Base-by-base conservation (phyloP, 2,329 filamentous ascomycete genomes). In the Ilyonectria sp. region DNA sequence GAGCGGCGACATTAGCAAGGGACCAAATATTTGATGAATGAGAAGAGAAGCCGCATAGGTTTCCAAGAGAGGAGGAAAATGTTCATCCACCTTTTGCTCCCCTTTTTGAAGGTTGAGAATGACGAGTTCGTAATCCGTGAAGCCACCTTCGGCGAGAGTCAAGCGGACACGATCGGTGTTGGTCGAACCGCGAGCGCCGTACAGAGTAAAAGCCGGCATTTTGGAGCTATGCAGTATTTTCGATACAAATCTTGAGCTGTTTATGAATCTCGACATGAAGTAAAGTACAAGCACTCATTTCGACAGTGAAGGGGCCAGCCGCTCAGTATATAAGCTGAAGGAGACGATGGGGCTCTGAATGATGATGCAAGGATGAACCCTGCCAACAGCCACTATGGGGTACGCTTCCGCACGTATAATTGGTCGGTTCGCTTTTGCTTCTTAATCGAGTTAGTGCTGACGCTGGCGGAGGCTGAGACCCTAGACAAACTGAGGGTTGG, bases 131-230 rank as follows among this genome's bases (percentile, higher is more conserved):
- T 81, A 84, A 68, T 84, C 80, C 11, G 79, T 82, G 69, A 83
- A 82, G 72, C 82, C 80, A 59, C 79, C 82, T 73, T 84, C 82
- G 50, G 80, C 82, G 43, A 84, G 80, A 56, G 81, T 82, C 63
- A 83, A 72, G 59, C 79, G 81, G 61, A 84, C 81, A 66, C 82
- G 81, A 65, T 84, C 81, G 13, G 81, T 82, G 72, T 83, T 83
- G 50, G 79, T 80, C 67, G 82, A 83, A 54, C 80, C 79, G 60
- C 77, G 80, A 66, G 77, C 72, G 64, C 80, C 80, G 69, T 83
- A 83, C 1, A 84, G 77, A 70, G 79, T 83, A 67, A 83, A 83
- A 55, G 80, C 80, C 55, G 81, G 78, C 82, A 83, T 83, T 73
- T 78, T 83, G 19, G 74, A 78, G 60, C 35, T 68, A 63, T 75